phyloP scores from a whole-genome alignment of 1,284 basidiomycete genomes.

The Malassezia brasiliensis region DNA sequence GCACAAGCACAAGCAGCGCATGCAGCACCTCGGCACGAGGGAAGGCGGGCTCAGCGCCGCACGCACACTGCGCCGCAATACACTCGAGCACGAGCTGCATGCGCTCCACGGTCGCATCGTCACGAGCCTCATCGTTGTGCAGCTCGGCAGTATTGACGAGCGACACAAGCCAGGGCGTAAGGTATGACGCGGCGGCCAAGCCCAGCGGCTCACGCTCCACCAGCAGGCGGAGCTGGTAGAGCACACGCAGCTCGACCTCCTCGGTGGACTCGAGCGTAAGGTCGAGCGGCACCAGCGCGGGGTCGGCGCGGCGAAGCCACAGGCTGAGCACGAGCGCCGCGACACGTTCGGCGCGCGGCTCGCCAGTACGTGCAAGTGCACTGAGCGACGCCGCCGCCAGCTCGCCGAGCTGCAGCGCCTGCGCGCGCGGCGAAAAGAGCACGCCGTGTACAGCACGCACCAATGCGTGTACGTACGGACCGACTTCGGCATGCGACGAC shows the following conservation, averaged over 20 bases:
- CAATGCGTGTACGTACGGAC: conserved; percentile 28
- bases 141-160: conserved; percentile 66
- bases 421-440: conserved; percentile 23
- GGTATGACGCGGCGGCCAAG: conserved; percentile 70
- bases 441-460: conserved; percentile 28
- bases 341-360: conserved; percentile 16
- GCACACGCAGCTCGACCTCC: conserved; percentile 69
- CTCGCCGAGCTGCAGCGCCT: conserved; percentile 1
- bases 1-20: conserved; percentile 66
- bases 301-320: conserved; percentile 32
- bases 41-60: conserved; percentile 57
- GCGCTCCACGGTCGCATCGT: conserved; percentile 75
- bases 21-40: conserved; percentile 54
- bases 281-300: conserved; percentile 31
- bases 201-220: conserved; percentile 76
- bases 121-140: conserved; percentile 52
- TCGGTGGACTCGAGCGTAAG: conserved; percentile 31
- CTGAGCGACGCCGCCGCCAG: not conserved
- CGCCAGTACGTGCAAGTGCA: not conserved
- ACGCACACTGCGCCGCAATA: conserved; percentile 71
- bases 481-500: conserved; percentile 26
- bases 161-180: conserved; percentile 65
- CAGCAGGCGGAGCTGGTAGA: conserved; percentile 74
- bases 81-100: conserved; percentile 73
- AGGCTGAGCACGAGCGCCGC: conserved; percentile 28